Evolutionary conservation across 345 rosid genomes (phyloP), one percentile per base, ranked within the genome.

Genomic region (Luvunga scandens): DNA sequence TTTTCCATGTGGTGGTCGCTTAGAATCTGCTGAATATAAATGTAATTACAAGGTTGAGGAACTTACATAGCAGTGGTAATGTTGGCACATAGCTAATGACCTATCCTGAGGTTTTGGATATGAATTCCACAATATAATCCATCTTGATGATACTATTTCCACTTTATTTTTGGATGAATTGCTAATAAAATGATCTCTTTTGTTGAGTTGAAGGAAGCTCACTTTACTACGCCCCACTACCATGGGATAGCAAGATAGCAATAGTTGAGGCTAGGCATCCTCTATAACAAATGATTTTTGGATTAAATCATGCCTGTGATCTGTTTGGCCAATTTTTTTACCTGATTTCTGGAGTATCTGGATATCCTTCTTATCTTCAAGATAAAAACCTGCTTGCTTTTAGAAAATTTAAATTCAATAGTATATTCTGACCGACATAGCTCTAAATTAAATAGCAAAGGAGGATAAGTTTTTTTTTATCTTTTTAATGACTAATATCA

Each of bases 21-120:
- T 64, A 50, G 80, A 21, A 57, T 33, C 39, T 53, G 38, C 27
- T 73, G 70, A 69, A 75, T 74, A 22, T 65, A 34, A 75, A 19
- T 18, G n/a, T 42, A 78, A 61, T n/a, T 65, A 21, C 36, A 55
- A 59, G 56, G 77, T 50, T 71, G 56, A 76, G 65, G 48, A 73
- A 62, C 8, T 72, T 12, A 31, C 55, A 50, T 50, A n/a, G 50
- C 16, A 13, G 16, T 3, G 50, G 22, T 12, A 70, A 22, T 45
- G 61, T 75, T 64, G 63, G 30, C n/a, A 18, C 74, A 57, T 30
- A 56, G 48, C 50, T 13, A 45, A 45, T 45, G 13, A 45, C 18
- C 50, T 45, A 45, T 45, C 50, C 9, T 66, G 64, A 63, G 81
- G 72, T 61, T 60, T 61, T 28, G 6, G 45, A 64, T 45, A 21